Conservation (phyloP, 805 yeast species). For the Zygosaccharomyces kombuchaensis region DNA sequence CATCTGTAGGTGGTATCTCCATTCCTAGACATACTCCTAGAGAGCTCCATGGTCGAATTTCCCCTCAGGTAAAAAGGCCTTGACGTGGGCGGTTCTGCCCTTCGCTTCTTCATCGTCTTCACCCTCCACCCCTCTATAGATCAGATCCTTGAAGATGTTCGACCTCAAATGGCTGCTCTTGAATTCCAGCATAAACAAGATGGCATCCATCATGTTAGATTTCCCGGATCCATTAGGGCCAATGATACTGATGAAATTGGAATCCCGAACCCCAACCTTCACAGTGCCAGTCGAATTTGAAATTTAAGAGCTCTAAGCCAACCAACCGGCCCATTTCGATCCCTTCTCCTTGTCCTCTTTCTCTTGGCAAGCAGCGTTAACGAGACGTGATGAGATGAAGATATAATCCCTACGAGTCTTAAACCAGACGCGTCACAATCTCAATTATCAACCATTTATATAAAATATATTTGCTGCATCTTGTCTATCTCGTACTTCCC, state of each 20-base stretch:
- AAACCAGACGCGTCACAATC: slow-evolving; percentile 4
- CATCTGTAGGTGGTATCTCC: slow-evolving; percentile 68
- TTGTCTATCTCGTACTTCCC: slow-evolving; percentile 10
- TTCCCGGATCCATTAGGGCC: slow-evolving; percentile 99
- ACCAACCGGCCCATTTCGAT: slow-evolving; percentile 70
- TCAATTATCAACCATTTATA: not conserved
- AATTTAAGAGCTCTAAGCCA: slow-evolving; percentile 75
- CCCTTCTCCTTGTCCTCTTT: not conserved
- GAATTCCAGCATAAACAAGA: slow-evolving; percentile 89
- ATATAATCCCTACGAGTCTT: slow-evolving; percentile 1
- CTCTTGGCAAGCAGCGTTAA: not conserved
- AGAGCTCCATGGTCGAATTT: slow-evolving; percentile 56
- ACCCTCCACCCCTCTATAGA: slow-evolving; percentile 60
- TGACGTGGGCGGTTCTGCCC: slow-evolving; percentile 58
- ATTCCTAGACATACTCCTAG: slow-evolving; percentile 51
- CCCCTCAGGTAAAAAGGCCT: slow-evolving; percentile 65
- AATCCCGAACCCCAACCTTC: slow-evolving; percentile 74
- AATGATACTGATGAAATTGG: slow-evolving; percentile 81
- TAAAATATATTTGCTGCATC: not conserved
- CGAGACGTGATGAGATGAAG: not conserved
- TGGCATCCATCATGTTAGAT: slow-evolving; percentile 96
- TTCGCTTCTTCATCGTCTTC: slow-evolving; percentile 27
- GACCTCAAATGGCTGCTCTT: slow-evolving; percentile 74
- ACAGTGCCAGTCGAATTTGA: slow-evolving; percentile 84
- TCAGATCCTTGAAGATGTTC: slow-evolving; percentile 63